Evolutionary conservation across 1,284 basidiomycete genomes (phyloP).

Genomic region (Cystobasidium sp.): DNA sequence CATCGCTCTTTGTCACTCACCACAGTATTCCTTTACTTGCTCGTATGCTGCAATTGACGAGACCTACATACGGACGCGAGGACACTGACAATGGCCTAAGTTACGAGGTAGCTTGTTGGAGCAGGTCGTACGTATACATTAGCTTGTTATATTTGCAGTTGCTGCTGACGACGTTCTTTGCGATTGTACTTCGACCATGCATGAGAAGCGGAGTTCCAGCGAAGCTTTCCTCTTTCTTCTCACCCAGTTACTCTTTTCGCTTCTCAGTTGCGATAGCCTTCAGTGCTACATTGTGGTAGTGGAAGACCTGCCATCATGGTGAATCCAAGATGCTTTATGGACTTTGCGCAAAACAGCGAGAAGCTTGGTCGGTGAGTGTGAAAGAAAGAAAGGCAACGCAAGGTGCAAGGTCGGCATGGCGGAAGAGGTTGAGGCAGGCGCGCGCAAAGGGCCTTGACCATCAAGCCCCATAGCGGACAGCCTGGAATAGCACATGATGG

Average conservation of each 20-base stretch:
- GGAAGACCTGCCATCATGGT: conserved; percentile 55
- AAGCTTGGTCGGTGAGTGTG: conserved; percentile 66
- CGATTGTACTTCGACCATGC: no score
- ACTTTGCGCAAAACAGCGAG: conserved; percentile 64
- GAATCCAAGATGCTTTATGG: conserved; percentile 70
- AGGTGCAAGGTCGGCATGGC: no score
- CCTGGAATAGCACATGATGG: background rate
- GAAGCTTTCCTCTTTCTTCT: no score
- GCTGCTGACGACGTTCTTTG: no score
- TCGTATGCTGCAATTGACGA: conserved; percentile 18
- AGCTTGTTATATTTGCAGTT: no score
- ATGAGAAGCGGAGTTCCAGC: no score
- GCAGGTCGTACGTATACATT: background rate
- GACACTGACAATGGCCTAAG: background rate
- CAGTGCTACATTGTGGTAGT: no score
- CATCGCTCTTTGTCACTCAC: background rate
- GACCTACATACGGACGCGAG: background rate
- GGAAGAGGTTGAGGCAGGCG: background rate
- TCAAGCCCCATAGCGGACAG: no score
- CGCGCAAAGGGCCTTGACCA: background rate
- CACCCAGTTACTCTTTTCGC: no score
- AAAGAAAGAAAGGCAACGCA: conserved; percentile 45
- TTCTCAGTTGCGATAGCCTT: no score
- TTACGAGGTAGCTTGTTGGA: background rate
- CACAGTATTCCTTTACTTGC: background rate